A percentile compares a stretch with the other conserved stretches of the same genome.
phyloP scores from a whole-genome alignment of 1,139 yeast species.

The Debaryomycetaceae sp. region DNA sequence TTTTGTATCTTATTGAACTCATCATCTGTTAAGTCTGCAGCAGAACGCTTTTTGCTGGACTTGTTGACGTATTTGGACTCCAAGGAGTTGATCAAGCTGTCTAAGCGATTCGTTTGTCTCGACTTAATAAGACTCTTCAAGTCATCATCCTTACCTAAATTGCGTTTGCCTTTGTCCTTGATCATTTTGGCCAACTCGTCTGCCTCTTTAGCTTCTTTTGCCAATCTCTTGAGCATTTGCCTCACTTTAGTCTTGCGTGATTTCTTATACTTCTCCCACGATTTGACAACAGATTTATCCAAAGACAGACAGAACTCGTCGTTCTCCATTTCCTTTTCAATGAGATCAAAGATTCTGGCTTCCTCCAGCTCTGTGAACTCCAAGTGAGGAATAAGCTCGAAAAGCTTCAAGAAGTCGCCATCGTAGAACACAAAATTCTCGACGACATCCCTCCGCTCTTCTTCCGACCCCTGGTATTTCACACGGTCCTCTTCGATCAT shows the following conservation, averaged over 20 bases:
- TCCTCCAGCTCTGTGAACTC: slow-evolving; percentile 63
- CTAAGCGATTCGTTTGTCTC: slow-evolving; percentile 40
- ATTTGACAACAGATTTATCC: slow-evolving; percentile 24
- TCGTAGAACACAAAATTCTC: slow-evolving; percentile 55
- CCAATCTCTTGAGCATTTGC: slow-evolving; percentile 44
- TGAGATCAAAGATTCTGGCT: slow-evolving; percentile 51
- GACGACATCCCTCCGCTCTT: slow-evolving; percentile 64
- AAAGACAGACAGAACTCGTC: slow-evolving; percentile 26
- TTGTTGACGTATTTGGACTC: slow-evolving; percentile 53
- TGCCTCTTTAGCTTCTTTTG: slow-evolving; percentile 68
- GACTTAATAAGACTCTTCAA: slow-evolving; percentile 50
- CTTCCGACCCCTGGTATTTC: slow-evolving; percentile 62
- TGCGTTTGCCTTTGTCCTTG: slow-evolving; percentile 32
- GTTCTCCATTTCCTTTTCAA: slow-evolving; percentile 36
- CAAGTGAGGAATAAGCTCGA: slow-evolving; percentile 75
- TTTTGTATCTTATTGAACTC: slow-evolving; percentile 29
- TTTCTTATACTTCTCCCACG: slow-evolving; percentile 55
- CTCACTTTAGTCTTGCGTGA: slow-evolving; percentile 44
- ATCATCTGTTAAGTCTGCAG: slow-evolving; percentile 31
- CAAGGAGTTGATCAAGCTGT: slow-evolving; percentile 45
- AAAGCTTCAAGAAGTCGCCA: slow-evolving; percentile 67
- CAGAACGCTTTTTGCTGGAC: slow-evolving; percentile 32
- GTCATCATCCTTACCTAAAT: slow-evolving; percentile 35
- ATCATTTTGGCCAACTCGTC: slow-evolving; percentile 53
- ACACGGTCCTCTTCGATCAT: slow-evolving; percentile 67